Conservation (phyloP, 1,284 basidiomycete genomes). For the Sparassis latifolia region DNA sequence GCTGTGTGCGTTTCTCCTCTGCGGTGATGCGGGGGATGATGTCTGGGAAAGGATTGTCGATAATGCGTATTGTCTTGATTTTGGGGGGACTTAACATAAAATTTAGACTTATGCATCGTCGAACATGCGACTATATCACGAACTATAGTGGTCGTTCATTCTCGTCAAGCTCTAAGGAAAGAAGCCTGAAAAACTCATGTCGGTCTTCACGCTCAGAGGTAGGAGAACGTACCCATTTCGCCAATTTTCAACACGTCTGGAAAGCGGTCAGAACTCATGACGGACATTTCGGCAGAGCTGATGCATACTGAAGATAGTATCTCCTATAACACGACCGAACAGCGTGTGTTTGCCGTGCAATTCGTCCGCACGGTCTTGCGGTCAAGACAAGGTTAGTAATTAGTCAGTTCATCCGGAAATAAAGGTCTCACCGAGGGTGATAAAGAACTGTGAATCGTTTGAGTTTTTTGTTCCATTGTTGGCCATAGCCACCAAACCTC, state of each 20-base stretch:
- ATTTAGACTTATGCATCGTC: background rate
- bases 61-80: conserved; percentile 75
- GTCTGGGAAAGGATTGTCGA: conserved; percentile 93
- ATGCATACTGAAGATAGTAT: conserved; percentile 81
- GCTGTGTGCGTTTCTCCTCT: conserved; percentile 80
- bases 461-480: conserved; percentile 82
- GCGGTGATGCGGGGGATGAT: conserved; percentile 96
- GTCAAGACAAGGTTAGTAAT: background rate
- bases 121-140: conserved; percentile 22
- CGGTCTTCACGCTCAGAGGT: too few relatives aligned
- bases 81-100: conserved; percentile 68
- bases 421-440: conserved; percentile 65
- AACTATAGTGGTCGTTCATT: conserved; percentile 85
- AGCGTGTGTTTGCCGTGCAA: conserved; percentile 85
- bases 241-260: conserved; percentile 87
- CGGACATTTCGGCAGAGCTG: background rate
- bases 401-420: background rate
- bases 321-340: conserved; percentile 76
- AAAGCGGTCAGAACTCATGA: background rate
- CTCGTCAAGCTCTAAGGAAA: conserved; percentile 65
- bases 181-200: conserved; percentile 13
- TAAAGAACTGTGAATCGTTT: conserved; percentile 88
- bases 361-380: conserved; percentile 78
- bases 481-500: conserved; percentile 92
- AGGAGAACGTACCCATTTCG: conserved; percentile 56